A percentile compares a stretch with the other conserved stretches of the same genome.
phyloP scores from a whole-genome alignment of 176 grass and related monocot species.

The Cocos nucifera region DNA sequence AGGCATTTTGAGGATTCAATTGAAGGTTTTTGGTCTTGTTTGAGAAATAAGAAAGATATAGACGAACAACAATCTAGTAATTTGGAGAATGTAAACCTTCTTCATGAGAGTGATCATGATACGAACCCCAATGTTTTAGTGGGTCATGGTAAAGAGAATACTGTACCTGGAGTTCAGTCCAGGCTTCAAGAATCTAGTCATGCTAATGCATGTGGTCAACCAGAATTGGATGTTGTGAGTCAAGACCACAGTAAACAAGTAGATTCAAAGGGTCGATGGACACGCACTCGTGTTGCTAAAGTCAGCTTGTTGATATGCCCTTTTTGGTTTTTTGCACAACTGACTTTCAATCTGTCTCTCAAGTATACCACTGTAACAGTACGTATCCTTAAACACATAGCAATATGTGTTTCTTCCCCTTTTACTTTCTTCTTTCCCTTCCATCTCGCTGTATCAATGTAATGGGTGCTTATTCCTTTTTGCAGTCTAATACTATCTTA shows the following conservation, averaged over 20 bases:
- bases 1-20: conserved; percentile 87
- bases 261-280: conserved; percentile 91
- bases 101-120: conserved; percentile 32
- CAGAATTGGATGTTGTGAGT: conserved; percentile 1
- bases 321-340: conserved; percentile 93
- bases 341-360: conserved; percentile 93
- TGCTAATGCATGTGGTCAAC: conserved; percentile 1
- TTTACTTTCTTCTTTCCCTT: background rate
- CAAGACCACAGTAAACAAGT: conserved; percentile 32
- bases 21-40: conserved; percentile 33
- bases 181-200: conserved; percentile 19
- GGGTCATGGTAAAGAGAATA: background rate
- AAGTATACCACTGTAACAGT: conserved; percentile 97
- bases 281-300: conserved; percentile 63
- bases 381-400: conserved; percentile 12
- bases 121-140: conserved; percentile 2
- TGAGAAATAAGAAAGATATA: conserved; percentile 37
- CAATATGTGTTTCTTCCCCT: background rate
- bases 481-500: conserved; percentile 96
- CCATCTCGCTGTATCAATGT: background rate
- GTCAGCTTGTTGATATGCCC: conserved; percentile 82
- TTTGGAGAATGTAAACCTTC: conserved; percentile 88
- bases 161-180: background rate
- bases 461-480: conserved; percentile 13
- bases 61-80: conserved; percentile 26